phyloP scores from a whole-genome alignment of 148 eudicot species.

The Cornus suecica region DNA sequence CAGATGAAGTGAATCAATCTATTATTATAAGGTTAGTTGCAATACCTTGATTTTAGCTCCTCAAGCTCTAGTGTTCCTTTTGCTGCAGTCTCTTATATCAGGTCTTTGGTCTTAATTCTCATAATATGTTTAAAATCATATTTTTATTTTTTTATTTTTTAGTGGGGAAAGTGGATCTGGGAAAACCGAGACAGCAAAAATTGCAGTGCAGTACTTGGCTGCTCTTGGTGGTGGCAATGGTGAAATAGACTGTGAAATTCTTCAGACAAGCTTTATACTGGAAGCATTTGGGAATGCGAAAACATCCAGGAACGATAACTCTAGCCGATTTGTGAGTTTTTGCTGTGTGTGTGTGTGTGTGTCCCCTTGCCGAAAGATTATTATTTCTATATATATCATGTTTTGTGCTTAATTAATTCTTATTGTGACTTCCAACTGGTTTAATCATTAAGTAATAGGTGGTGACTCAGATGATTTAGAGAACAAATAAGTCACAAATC shows the following conservation, averaged over 20 bases:
- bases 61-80: constrained; percentile 1
- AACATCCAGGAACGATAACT: constrained; percentile 83
- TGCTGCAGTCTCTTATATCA: neutral
- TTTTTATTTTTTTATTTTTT: constrained; percentile 17
- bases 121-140: neutral
- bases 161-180: constrained; percentile 99
- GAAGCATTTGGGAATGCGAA: constrained; percentile 99
- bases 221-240: constrained; percentile 70
- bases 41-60: constrained; percentile 5
- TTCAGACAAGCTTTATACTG: constrained; percentile 68
- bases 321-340: constrained; percentile 83
- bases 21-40: constrained; percentile 80
- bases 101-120: neutral
- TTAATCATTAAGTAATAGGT: neutral
- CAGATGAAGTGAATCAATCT: constrained; percentile 86
- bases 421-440: neutral
- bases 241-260: constrained; percentile 69
- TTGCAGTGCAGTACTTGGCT: constrained; percentile 90
- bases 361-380: neutral
- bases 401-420: neutral
- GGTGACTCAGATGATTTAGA: neutral
- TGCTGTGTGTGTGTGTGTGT: too few species aligned
- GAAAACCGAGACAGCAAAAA: constrained; percentile 93
- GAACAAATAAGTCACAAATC: neutral
- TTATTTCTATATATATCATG: neutral